These are phyloP conservation scores for Aspergillus sp. DNA, from an alignment of 2,329 filamentous ascomycete genomes.

Conservation along the genomic window DNA sequence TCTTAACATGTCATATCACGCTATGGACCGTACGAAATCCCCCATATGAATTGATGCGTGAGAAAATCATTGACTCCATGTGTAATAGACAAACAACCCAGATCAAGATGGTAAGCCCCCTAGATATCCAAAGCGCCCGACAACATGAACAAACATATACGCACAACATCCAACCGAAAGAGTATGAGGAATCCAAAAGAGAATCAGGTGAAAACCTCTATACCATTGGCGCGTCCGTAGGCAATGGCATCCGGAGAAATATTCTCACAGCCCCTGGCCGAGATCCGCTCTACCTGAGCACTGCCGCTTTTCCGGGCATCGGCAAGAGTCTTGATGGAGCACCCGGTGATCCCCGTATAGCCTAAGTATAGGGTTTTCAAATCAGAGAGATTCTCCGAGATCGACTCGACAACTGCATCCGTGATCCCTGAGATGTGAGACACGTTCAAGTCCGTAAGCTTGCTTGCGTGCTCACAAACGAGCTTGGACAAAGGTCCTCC, in stretches of 20 bases:
- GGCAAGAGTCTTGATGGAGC: slow-evolving; percentile 32
- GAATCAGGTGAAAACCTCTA: slow-evolving; percentile 19
- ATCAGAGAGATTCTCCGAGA: slow-evolving; percentile 24
- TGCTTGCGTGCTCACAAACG: slow-evolving; percentile 15
- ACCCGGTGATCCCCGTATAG: slow-evolving; percentile 33
- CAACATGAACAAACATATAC: neutral
- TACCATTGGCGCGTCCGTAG: slow-evolving; percentile 30
- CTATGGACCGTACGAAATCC: too few relatives aligned
- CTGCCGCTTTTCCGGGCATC: slow-evolving; percentile 17
- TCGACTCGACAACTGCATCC: slow-evolving; percentile 20
- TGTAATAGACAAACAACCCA: too few relatives aligned
- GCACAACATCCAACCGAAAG: neutral
- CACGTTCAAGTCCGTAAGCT: slow-evolving; percentile 30
- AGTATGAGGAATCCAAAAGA: neutral
- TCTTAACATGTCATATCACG: too few relatives aligned
- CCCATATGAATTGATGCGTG: too few relatives aligned
- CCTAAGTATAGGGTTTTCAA: slow-evolving; percentile 36
- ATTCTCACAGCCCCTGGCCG: slow-evolving; percentile 27
- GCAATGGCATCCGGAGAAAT: slow-evolving; percentile 34
- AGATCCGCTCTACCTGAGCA: slow-evolving; percentile 25
- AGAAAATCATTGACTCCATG: too few relatives aligned
- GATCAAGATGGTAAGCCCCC: too few relatives aligned
- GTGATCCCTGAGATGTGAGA: slow-evolving; percentile 23
- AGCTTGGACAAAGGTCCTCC: slow-evolving; percentile 14
- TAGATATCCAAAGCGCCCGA: too few relatives aligned